phyloP scores from a whole-genome alignment of 2,329 filamentous ascomycete genomes.

The Chaetomiaceae sp. region DNA sequence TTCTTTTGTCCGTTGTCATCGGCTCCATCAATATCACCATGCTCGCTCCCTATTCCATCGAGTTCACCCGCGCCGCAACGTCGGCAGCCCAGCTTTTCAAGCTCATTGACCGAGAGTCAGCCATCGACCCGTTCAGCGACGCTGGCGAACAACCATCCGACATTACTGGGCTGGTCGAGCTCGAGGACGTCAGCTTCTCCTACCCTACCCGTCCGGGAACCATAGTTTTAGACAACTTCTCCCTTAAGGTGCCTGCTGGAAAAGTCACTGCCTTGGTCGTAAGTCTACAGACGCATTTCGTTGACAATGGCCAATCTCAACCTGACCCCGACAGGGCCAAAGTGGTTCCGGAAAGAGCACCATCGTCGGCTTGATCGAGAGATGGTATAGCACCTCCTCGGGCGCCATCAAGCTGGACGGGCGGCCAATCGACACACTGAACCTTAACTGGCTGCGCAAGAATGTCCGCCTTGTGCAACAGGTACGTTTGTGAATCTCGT shows the following conservation, averaged over 20 bases:
- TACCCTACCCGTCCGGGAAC: conserved; percentile 49
- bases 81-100: conserved; percentile 44
- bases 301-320: background rate
- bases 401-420: conserved; percentile 31
- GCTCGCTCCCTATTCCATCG: conserved; percentile 43
- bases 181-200: conserved; percentile 42
- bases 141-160: conserved; percentile 32
- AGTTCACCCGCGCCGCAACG: conserved; percentile 42
- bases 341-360: conserved; percentile 42
- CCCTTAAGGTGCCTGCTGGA: conserved; percentile 36
- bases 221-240: conserved; percentile 35
- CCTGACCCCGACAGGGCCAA: conserved; percentile 34
- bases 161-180: conserved; percentile 39
- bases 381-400: conserved; percentile 42
- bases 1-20: conserved; percentile 44
- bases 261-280: conserved; percentile 47
- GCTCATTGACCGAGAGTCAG: conserved; percentile 39
- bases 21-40: conserved; percentile 42
- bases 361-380: conserved; percentile 48
- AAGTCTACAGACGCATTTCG: background rate
- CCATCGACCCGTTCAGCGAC: conserved; percentile 39
- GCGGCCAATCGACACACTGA: conserved; percentile 24
- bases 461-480: conserved; percentile 32
- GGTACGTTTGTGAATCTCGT: conserved; percentile 1
- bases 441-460: conserved; percentile 30